These are phyloP conservation scores for Hirsutella minnesotensis DNA, from an alignment of 2,329 filamentous ascomycete genomes.

Conservation along the genomic window DNA sequence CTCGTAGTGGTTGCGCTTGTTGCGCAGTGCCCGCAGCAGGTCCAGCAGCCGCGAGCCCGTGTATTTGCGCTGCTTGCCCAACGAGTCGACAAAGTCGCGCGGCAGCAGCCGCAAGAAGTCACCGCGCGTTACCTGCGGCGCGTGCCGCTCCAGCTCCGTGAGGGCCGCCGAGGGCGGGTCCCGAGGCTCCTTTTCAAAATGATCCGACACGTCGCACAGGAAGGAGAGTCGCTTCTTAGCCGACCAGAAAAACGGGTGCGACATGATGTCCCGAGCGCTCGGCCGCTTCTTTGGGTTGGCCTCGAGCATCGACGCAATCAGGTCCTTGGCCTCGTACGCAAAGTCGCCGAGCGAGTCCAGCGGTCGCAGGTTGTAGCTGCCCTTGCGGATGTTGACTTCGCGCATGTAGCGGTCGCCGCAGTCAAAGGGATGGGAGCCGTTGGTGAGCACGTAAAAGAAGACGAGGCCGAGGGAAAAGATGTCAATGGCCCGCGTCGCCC, in stretches of 20 bases:
- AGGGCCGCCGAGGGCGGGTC: conserved; percentile 67
- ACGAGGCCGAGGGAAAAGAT: conserved; percentile 95
- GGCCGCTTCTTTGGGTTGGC: conserved; percentile 48
- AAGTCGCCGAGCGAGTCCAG: conserved; percentile 72
- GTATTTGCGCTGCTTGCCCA: conserved; percentile 93
- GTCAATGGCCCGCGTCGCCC: conserved; percentile 90
- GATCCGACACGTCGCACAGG: conserved; percentile 91
- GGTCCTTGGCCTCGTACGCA: conserved; percentile 73
- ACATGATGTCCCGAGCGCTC: conserved; percentile 66
- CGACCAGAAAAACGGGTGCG: conserved; percentile 95
- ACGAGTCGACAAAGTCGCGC: conserved; percentile 71
- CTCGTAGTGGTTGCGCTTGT: conserved; percentile 97
- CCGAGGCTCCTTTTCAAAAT: conserved; percentile 85
- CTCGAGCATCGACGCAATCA: conserved; percentile 69
- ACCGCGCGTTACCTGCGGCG: conserved; percentile 41
- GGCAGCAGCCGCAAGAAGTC: conserved; percentile 74
- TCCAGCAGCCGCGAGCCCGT: conserved; percentile 75
- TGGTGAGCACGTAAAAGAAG: conserved; percentile 98
- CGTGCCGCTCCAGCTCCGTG: conserved; percentile 42
- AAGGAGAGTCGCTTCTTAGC: conserved; percentile 81
- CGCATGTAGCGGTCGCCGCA: conserved; percentile 90
- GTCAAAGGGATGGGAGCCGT: conserved; percentile 85
- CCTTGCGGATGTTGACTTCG: conserved; percentile 94
- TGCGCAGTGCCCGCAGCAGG: conserved; percentile 75
- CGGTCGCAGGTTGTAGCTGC: conserved; percentile 59